A percentile compares a stretch with the other conserved stretches of the same genome.
Conservation (phyloP, 2,329 filamentous ascomycete species). For the Penicillium aurantiogriseum region DNA sequence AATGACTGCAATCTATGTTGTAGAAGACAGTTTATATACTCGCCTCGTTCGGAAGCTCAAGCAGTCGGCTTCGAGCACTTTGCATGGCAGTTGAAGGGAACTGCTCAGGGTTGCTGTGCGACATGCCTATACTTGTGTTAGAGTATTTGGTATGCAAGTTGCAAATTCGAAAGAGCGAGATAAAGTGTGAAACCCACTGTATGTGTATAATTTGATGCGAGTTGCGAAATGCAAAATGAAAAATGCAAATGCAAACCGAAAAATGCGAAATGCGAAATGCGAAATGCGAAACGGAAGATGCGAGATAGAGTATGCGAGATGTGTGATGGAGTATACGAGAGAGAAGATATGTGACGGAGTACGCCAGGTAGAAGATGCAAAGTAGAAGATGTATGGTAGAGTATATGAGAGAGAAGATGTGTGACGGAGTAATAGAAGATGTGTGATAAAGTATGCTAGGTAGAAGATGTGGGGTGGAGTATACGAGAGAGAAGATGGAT, state of each 20-base stretch:
- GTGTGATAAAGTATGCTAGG: too few species aligned
- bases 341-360: too few species aligned
- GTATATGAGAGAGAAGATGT: not conserved
- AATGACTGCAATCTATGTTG: not conserved
- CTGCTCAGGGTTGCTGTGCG: not conserved
- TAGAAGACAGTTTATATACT: not conserved
- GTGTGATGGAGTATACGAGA: too few species aligned
- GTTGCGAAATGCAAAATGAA: not conserved
- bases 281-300: not conserved
- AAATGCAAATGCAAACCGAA: not conserved
- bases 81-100: not conserved
- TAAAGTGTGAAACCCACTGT: not conserved
- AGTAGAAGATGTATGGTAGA: too few species aligned
- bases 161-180: not conserved
- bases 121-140: not conserved
- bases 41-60: slow-evolving; percentile 21
- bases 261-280: too few species aligned
- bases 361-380: too few species aligned
- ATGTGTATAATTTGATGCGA: not conserved
- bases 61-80: not conserved
- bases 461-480: too few species aligned
- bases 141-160: not conserved
- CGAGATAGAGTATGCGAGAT: too few species aligned
- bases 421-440: too few species aligned
- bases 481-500: too few species aligned